Percentiles rank a stretch among this genome's conserved stretches.
Conservation (phyloP, 331 rosid genomes). For the Dryas integrifolia region DNA sequence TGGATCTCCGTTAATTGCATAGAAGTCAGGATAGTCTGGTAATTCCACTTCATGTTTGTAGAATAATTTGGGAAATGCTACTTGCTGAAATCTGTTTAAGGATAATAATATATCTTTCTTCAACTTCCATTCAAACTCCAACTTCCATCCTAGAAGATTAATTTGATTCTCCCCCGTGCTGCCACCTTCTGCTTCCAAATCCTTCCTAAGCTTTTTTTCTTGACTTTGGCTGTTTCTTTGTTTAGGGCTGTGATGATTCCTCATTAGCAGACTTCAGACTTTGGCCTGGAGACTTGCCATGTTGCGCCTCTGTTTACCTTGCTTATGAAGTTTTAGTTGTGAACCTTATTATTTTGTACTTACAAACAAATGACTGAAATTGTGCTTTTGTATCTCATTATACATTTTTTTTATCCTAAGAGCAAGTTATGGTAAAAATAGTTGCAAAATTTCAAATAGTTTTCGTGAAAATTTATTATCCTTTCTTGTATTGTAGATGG, state of each 20-base stretch:
- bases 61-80: not conserved
- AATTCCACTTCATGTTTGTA: not conserved
- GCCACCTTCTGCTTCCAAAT: slow-evolving; percentile 19
- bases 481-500: slow-evolving; percentile 73
- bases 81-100: slow-evolving; percentile 19
- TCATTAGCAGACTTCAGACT: slow-evolving; percentile 36
- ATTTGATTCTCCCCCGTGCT: not conserved
- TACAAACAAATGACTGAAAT: not conserved
- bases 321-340: slow-evolving; percentile 29
- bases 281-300: slow-evolving; percentile 56
- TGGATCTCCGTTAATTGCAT: not conserved
- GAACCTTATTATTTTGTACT: slow-evolving; percentile 11
- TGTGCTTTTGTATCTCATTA: not conserved
- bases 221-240: slow-evolving; percentile 60
- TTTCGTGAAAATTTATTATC: slow-evolving; percentile 27
- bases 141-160: slow-evolving; percentile 4
- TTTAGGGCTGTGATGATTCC: slow-evolving; percentile 76
- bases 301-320: slow-evolving; percentile 34
- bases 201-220: slow-evolving; percentile 18
- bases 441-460: not conserved
- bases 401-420: not conserved
- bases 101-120: not conserved
- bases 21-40: not conserved
- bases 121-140: not conserved
- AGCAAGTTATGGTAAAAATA: slow-evolving; percentile 12